Base-by-base conservation (phyloP, 306 rosid genomes). In the Hippophae tibetana region DNA sequence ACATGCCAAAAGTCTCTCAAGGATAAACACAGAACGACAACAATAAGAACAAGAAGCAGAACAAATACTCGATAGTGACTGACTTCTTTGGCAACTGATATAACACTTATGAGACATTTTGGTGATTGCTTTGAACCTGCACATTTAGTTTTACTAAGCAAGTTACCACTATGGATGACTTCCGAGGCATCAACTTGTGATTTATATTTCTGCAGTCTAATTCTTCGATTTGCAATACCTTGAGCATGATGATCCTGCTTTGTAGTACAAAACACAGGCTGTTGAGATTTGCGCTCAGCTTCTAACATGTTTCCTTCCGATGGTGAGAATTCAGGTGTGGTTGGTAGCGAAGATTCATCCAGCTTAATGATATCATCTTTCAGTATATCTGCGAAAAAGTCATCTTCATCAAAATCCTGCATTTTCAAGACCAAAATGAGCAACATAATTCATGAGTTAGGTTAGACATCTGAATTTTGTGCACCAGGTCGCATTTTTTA, bases 361-460 rank as follows among this genome's bases (percentile, higher is more conserved):
- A 87, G 72, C 26, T 80, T 73, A 55, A 90, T 74, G 42, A 90
- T 90, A 76, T 90, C 98, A 45, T 90, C 81, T 52, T 87, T 90
- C 13, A 90, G 75, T 70, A 87, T 82, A 9, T 92, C 98, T 0
- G 96, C 89, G 51, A 57, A 92, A 42, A 78, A 81, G 52, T 92
- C 96, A 11, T 87, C 97, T 23, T 87, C 98, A 64, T 63, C 61
- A 61, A 45, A 61, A 58, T 65, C 79, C 95, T 90, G 72, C 62
- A 69, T 55, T 10, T 42, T 43, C 57, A 31, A 31, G 38, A 31
- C 38, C 38, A 31, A 31, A 31, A 31, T 31, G 3, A 4, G 5
- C 38, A 31, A 31, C 4, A 18, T 18, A 31, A 31, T 31, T 31
- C 38, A 31, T 31, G 38, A 31, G 38, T 31, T 31, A 31, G 38